These are phyloP conservation scores for Flammula alnicola DNA, from an alignment of 1,284 basidiomycete genomes.

Conservation along the genomic window DNA sequence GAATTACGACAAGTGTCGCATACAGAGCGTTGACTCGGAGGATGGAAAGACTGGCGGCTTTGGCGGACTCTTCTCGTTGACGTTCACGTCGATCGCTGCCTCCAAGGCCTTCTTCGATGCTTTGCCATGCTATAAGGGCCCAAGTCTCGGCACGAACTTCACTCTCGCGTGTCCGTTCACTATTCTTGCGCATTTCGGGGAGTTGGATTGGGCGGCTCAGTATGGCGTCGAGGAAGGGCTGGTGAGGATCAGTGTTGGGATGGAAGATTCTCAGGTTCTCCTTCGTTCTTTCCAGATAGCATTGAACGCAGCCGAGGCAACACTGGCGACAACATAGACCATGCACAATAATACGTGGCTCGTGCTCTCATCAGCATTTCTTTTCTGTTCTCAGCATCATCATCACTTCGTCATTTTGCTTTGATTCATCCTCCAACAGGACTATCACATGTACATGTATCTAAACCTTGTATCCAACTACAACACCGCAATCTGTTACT, in stretches of 20 bases:
- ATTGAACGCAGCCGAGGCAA: slow-evolving; percentile 68
- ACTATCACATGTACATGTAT: slow-evolving; percentile 10
- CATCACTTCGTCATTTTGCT: neutral
- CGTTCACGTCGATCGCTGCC: slow-evolving; percentile 75
- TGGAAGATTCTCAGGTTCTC: slow-evolving; percentile 78
- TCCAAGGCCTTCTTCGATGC: slow-evolving; percentile 88
- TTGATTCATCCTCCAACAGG: slow-evolving; percentile 22
- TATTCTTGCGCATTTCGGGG: slow-evolving; percentile 90
- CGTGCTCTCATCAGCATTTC: neutral
- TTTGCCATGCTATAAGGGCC: slow-evolving; percentile 87
- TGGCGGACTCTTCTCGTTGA: slow-evolving; percentile 92
- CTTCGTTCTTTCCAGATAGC: slow-evolving; percentile 69
- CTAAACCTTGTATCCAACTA: slow-evolving; percentile 24
- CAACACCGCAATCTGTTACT: slow-evolving; percentile 8
- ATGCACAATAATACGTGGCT: neutral
- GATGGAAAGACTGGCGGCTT: slow-evolving; percentile 63
- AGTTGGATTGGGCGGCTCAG: slow-evolving; percentile 90
- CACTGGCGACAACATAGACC: slow-evolving; percentile 1
- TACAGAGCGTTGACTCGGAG: slow-evolving; percentile 39
- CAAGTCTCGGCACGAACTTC: slow-evolving; percentile 95
- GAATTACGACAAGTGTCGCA: slow-evolving; percentile 75
- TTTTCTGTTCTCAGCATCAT: neutral
- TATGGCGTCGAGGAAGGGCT: slow-evolving; percentile 88
- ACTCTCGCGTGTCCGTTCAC: slow-evolving; percentile 94
- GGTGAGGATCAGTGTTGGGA: slow-evolving; percentile 89